Conservation (phyloP, 768 basidiomycete genomes). For the Rhodotorula paludigena region DNA sequence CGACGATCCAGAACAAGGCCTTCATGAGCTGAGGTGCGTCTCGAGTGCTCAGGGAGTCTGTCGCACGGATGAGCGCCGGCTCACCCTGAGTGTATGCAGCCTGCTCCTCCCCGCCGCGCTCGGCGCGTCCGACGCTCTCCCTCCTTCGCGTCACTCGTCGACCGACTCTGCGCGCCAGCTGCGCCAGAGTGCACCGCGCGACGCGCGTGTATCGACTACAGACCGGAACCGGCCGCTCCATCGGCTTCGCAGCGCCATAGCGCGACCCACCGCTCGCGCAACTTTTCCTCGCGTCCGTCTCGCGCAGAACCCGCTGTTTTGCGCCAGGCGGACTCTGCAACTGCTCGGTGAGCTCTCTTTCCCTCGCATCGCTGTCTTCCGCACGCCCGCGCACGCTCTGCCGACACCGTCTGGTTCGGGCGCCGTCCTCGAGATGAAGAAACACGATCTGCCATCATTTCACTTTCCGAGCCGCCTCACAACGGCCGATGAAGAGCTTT, state of each 20-base stretch:
- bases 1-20: background rate
- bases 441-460: background rate
- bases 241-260: too few relatives aligned
- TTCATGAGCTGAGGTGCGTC: background rate
- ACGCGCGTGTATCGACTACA: too few relatives aligned
- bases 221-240: too few relatives aligned
- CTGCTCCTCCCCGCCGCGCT: background rate
- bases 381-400: background rate
- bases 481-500: slow-evolving; percentile 3
- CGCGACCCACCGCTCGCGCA: too few relatives aligned
- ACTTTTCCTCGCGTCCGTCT: too few relatives aligned
- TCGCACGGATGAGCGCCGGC: background rate
- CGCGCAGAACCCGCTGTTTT: too few relatives aligned
- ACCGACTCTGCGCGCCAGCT: too few relatives aligned
- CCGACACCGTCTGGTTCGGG: too few relatives aligned
- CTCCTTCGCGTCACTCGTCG: background rate
- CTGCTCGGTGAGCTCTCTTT: too few relatives aligned
- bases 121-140: background rate
- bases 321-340: too few relatives aligned
- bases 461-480: background rate
- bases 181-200: too few relatives aligned
- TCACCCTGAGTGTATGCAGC: background rate
- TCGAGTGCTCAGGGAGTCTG: background rate
- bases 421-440: too few relatives aligned
- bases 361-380: background rate